Conservation (phyloP, 331 rosid genomes). For the Arachis monticola region DNA sequence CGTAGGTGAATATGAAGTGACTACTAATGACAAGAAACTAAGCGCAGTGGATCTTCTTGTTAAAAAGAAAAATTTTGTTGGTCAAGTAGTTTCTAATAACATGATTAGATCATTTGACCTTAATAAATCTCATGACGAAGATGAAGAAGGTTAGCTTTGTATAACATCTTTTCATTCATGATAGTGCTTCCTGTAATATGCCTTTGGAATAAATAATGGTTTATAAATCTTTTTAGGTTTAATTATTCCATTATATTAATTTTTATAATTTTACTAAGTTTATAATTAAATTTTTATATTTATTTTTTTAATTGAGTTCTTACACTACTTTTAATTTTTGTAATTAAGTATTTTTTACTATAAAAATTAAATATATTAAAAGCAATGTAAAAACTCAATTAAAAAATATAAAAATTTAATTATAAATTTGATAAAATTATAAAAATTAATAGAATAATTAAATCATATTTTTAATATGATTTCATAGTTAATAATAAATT, state of each 20-base stretch:
- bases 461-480: neutral
- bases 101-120: constrained; percentile 1
- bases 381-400: too few relatives aligned
- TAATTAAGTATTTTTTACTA: too few relatives aligned
- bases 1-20: neutral
- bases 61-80: neutral
- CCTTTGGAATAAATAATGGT: neutral
- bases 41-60: neutral
- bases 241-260: too few relatives aligned
- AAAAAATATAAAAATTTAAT: too few relatives aligned
- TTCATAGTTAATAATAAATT: neutral
- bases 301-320: too few relatives aligned
- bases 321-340: too few relatives aligned
- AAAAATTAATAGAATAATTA: neutral
- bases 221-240: neutral
- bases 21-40: neutral
- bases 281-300: too few relatives aligned
- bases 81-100: neutral
- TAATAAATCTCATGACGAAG: constrained; percentile 10
- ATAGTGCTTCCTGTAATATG: neutral
- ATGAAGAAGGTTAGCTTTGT: constrained; percentile 6
- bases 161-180: neutral
- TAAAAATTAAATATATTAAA: too few relatives aligned
- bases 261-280: too few relatives aligned
- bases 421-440: too few relatives aligned